These are phyloP conservation scores for Dendrobium officinale DNA, from an alignment of 106 monocot species.

Conservation along the genomic window DNA sequence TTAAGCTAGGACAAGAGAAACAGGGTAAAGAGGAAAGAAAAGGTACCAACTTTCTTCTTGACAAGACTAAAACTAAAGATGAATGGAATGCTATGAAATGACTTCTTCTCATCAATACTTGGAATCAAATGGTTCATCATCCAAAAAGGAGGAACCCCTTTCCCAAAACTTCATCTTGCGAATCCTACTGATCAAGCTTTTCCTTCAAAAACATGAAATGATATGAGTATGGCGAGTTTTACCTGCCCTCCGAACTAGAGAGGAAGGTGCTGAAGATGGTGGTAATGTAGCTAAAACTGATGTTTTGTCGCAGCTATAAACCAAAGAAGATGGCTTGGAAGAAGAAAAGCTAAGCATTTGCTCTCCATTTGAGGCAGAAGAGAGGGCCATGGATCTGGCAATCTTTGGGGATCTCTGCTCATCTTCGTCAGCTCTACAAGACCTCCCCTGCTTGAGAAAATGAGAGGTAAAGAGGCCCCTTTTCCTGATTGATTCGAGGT, in stretches of 20 bases:
- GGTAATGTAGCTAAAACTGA: background rate
- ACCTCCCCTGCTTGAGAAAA: conserved; percentile 7
- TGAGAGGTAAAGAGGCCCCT: conserved; percentile 3
- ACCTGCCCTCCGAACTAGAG: background rate
- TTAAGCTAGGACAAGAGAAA: background rate
- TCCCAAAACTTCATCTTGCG: background rate
- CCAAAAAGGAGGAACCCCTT: background rate
- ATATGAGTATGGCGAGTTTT: background rate
- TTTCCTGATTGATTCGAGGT: conserved; percentile 3
- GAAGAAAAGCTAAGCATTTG: conserved; percentile 23
- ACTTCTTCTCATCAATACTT: background rate
- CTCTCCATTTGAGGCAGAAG: conserved; percentile 8
- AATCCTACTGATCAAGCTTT: background rate
- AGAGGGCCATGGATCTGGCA: background rate
- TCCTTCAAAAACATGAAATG: background rate
- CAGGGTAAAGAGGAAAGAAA: background rate
- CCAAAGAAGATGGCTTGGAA: background rate
- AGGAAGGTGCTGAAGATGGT: background rate
- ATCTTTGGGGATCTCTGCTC: conserved; percentile 1
- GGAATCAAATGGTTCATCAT: background rate
- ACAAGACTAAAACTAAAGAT: conserved; percentile 11
- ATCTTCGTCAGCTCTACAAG: background rate
- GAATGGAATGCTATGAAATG: conserved; percentile 2
- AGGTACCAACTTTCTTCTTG: conserved; percentile 8
- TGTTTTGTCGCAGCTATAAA: background rate